These are phyloP conservation scores for Penicillium canariense DNA, from an alignment of 495 filamentous ascomycete genomes.

Conservation along the genomic window DNA sequence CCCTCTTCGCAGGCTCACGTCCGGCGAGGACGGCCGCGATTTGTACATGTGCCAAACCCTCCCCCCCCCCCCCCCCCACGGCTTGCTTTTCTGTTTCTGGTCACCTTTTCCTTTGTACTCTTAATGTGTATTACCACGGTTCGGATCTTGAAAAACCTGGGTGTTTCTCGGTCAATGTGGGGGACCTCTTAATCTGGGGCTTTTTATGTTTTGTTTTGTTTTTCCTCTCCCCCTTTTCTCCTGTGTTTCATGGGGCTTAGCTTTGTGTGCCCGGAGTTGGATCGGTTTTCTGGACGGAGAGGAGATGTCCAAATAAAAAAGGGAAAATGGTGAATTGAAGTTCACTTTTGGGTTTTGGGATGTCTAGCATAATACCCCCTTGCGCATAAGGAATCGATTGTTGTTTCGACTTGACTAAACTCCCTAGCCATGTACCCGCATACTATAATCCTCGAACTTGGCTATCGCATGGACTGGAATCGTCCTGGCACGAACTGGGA, in stretches of 20 bases:
- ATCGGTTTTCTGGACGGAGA: conserved; percentile 7
- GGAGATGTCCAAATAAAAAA: conserved; percentile 1
- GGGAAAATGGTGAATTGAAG: neutral
- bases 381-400: conserved; percentile 7
- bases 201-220: conserved; percentile 9
- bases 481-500: no score
- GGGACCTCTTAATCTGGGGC: conserved; percentile 5
- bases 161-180: conserved; percentile 15
- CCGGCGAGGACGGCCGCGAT: conserved; percentile 14
- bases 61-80: conserved; percentile 22
- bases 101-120: conserved; percentile 33
- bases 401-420: conserved; percentile 11
- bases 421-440: neutral
- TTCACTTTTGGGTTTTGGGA: conserved; percentile 3
- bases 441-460: no score
- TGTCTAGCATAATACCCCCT: conserved; percentile 22
- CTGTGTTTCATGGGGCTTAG: conserved; percentile 1
- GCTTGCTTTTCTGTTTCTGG: conserved; percentile 23
- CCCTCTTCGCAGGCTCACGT: conserved; percentile 9
- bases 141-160: conserved; percentile 22
- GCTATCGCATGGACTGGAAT: no score
- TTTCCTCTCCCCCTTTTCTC: conserved; percentile 2
- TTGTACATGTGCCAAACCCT: conserved; percentile 34
- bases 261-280: neutral
- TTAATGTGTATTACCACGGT: conserved; percentile 41